Evolutionary conservation across 2,329 filamentous ascomycete species (phyloP), one percentile per base, ranked within the genome.

Genomic region (Alternaria gansuensis): DNA sequence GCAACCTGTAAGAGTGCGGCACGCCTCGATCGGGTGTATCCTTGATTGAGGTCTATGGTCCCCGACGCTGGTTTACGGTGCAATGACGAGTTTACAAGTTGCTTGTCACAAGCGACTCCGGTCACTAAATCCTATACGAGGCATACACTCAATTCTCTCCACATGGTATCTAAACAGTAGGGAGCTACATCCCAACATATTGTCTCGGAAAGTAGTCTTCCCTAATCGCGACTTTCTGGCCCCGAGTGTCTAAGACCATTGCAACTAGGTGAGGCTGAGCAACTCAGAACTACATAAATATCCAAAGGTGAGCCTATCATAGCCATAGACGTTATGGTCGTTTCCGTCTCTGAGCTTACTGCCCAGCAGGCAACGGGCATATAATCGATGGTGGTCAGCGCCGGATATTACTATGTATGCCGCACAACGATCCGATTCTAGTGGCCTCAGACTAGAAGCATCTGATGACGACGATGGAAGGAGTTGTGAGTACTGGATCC

Each of bases 1-100:
- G 13, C 26, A 21, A 26, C 11, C 23, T 48, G 55, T 36, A 36
- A 24, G 36, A 54, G 40, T 48, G 36, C 36, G 55, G 50, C 36
- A 13, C 34, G 14, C 23, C 43, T 36, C 28, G 21, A 24, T 33
- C 17, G 50, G 54, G 34, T 41, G 24, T 57, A 41, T 28, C 17
- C 21, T 26, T 34, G 34, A 54, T 4, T 41, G n/a, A 48, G 28
- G 41, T 48, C 50, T 24, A 28, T 28, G 49, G 39, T 50, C 40
- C 40, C 46, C 31, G 26, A 52, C 40, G 21, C 49, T 28, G 26
- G 11, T 10, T 24, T 31, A 57, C 36, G 45, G n/a, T 51, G 31
- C 1, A 9, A 52, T 52, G 31, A 45, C 51, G 39, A 52, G 26
- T 10, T 37, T 45, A 13, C 33, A 29, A 33, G n/a, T 41, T 29